Percentiles rank a stretch among this genome's conserved stretches.
These are phyloP conservation scores for Terana coerulea DNA, from an alignment of 768 basidiomycete species.

Conservation along the genomic window DNA sequence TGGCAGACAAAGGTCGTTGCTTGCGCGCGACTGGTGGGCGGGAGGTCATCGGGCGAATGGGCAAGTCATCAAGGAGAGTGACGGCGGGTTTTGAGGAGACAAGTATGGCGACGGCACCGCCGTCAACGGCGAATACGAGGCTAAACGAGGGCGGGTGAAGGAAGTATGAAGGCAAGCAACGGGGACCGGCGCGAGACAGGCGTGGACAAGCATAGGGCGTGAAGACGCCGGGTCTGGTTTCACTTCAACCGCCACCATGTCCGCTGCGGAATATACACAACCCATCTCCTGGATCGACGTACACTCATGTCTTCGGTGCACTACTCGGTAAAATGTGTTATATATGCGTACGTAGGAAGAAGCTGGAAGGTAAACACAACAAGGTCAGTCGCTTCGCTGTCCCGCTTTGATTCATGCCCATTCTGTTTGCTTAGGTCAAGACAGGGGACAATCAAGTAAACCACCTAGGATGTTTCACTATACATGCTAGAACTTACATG, in stretches of 20 bases:
- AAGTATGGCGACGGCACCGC: slow-evolving; percentile 12
- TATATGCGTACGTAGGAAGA: too few relatives aligned
- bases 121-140: slow-evolving; percentile 13
- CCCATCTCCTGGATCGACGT: too few relatives aligned
- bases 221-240: slow-evolving; percentile 1
- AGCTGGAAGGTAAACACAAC: too few relatives aligned
- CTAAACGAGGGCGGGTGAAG: slow-evolving; percentile 1
- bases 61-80: slow-evolving; percentile 16
- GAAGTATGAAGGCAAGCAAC: slow-evolving; percentile 2
- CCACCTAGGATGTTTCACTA: too few relatives aligned
- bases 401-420: too few relatives aligned
- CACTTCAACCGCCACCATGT: slow-evolving; percentile 2
- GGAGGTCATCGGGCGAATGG: slow-evolving; percentile 39
- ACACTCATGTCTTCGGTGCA: too few relatives aligned
- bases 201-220: slow-evolving; percentile 11
- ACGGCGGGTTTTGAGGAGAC: slow-evolving; percentile 2
- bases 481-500: too few relatives aligned
- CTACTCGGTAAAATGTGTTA: too few relatives aligned
- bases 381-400: too few relatives aligned
- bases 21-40: slow-evolving; percentile 40
- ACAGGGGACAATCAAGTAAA: too few relatives aligned
- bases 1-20: slow-evolving; percentile 58
- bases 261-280: neutral
- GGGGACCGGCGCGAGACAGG: slow-evolving; percentile 8
- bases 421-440: too few relatives aligned